phyloP scores from a whole-genome alignment of 345 rosid species.

The Eucalyptus microcorys region DNA sequence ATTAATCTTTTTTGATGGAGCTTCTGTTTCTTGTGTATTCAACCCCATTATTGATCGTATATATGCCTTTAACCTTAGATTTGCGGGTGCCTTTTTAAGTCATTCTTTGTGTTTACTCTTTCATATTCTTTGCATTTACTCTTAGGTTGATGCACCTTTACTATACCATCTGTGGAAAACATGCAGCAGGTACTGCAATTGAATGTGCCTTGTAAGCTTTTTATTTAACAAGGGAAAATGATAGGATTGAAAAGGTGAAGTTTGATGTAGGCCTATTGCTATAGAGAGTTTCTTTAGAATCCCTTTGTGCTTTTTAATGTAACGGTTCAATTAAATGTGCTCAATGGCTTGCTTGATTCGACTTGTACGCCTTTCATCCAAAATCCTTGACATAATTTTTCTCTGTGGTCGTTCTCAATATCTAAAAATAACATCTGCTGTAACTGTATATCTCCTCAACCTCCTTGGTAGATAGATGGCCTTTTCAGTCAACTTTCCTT shows the following conservation, averaged over 20 bases:
- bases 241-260: background rate
- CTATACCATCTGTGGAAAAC: background rate
- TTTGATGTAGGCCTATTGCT: background rate
- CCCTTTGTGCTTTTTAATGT: background rate
- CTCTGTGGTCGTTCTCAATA: background rate
- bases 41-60: background rate
- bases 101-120: background rate
- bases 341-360: background rate
- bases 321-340: background rate
- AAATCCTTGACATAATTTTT: background rate
- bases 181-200: background rate
- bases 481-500: background rate
- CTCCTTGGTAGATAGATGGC: background rate
- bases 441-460: background rate
- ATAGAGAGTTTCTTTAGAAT: background rate
- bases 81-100: background rate
- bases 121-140: background rate
- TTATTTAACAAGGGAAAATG: background rate
- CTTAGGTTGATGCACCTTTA: background rate
- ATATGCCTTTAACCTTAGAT: background rate
- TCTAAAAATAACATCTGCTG: background rate
- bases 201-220: background rate
- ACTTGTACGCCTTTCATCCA: background rate
- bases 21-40: background rate
- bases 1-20: background rate